Evolutionary conservation across 768 basidiomycete genomes (phyloP).

Genomic region (Naganishia friedmannii): DNA sequence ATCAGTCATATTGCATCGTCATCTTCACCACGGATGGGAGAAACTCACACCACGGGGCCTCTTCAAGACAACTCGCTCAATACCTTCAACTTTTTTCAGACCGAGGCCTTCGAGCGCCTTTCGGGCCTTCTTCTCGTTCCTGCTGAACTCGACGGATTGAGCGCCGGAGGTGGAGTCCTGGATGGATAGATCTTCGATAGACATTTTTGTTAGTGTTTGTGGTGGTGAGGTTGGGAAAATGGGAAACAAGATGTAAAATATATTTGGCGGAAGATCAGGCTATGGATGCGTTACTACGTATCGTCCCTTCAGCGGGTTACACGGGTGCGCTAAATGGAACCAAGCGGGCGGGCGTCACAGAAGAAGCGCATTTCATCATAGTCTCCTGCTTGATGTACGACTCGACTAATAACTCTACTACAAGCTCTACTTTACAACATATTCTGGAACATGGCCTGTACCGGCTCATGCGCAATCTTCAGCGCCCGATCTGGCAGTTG

Average conservation of each 20-base stretch:
- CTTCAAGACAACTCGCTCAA: constrained; percentile 90
- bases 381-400: neutral
- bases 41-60: constrained; percentile 83
- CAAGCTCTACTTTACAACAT: constrained; percentile 2
- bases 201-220: constrained; percentile 40
- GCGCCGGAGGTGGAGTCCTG: constrained; percentile 58
- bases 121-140: constrained; percentile 86
- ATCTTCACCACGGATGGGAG: neutral
- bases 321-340: neutral
- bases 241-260: neutral
- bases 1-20: neutral
- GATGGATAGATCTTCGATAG: constrained; percentile 56
- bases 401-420: neutral
- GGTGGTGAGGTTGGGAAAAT: neutral
- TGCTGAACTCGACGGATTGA: constrained; percentile 65
- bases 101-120: constrained; percentile 83
- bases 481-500: neutral
- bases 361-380: neutral
- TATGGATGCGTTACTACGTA: no score
- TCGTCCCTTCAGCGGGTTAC: no score
- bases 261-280: neutral
- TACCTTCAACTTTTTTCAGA: constrained; percentile 84
- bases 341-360: neutral
- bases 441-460: constrained; percentile 21
- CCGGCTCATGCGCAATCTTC: constrained; percentile 20